A percentile compares a stretch with the other conserved stretches of the same genome.
phyloP scores from a whole-genome alignment of 169 alveolate species.

The Plasmodium ovale region DNA sequence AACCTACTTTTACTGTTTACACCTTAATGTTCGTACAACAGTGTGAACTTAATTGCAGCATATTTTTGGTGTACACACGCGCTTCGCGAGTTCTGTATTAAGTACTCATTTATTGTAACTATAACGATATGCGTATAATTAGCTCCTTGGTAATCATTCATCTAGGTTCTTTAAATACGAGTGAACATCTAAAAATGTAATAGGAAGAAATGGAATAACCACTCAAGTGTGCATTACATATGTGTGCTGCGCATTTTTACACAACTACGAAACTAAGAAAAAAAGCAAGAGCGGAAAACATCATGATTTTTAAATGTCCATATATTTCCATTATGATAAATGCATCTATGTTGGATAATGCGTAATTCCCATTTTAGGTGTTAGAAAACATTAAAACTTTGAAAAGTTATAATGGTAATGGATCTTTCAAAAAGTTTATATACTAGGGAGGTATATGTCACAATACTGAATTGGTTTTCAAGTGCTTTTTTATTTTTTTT shows the following conservation, averaged over 20 bases:
- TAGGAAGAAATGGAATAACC: neutral
- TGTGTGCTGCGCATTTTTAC: neutral
- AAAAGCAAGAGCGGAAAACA: too few relatives aligned
- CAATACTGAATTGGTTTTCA: too few relatives aligned
- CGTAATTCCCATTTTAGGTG: neutral
- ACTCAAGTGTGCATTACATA: neutral
- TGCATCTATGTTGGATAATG: neutral
- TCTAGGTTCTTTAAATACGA: slow-evolving; percentile 43
- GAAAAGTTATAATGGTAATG: too few relatives aligned
- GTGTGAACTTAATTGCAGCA: too few relatives aligned
- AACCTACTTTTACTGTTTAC: too few relatives aligned
- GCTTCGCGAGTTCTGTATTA: neutral
- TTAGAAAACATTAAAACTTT: too few relatives aligned
- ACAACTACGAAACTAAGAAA: too few relatives aligned
- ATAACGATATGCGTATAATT: neutral
- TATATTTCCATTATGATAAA: neutral
- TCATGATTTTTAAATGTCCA: too few relatives aligned
- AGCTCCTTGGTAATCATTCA: neutral
- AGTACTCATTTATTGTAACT: neutral
- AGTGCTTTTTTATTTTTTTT: too few relatives aligned
- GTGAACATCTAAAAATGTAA: slow-evolving; percentile 47
- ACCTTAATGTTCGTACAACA: neutral
- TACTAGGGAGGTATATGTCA: too few relatives aligned
- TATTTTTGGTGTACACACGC: too few relatives aligned
- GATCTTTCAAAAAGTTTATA: too few relatives aligned